Percentiles rank a stretch among this genome's conserved stretches.
Evolutionary conservation across 148 eudicot species (phyloP).

Genomic region (Silene latifolia): DNA sequence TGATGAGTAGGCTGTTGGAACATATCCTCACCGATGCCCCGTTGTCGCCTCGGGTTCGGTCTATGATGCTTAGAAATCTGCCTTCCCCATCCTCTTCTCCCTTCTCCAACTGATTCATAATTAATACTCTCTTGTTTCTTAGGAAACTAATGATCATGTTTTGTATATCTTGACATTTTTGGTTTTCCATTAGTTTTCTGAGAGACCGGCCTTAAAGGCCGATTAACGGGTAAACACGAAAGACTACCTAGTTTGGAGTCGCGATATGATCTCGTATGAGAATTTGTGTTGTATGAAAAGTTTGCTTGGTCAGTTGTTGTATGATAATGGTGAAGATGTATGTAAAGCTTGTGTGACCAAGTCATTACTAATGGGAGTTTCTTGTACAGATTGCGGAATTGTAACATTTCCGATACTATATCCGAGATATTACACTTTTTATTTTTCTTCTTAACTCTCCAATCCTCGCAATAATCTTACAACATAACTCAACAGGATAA

Average conservation of each 20-base stretch:
- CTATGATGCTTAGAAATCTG: conserved; percentile 41
- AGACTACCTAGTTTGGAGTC: too few species aligned
- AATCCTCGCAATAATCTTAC: neutral
- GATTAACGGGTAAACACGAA: neutral
- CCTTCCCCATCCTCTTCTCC: conserved; percentile 31
- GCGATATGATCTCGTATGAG: neutral
- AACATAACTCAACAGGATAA: neutral
- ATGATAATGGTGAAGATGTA: neutral
- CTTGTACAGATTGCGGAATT: neutral
- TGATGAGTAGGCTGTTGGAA: conserved; percentile 47
- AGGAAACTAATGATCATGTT: neutral
- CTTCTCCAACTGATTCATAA: conserved; percentile 1
- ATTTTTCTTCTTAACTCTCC: neutral
- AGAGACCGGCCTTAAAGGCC: neutral
- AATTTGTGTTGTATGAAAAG: neutral
- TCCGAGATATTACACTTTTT: neutral
- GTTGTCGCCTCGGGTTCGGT: conserved; percentile 48
- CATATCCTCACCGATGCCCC: conserved; percentile 45
- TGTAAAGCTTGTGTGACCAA: neutral
- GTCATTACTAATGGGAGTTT: neutral
- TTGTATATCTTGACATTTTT: neutral
- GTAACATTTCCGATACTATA: neutral
- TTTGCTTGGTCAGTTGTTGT: neutral
- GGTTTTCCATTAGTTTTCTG: neutral
- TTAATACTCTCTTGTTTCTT: neutral